Evolutionary conservation across 116 monocot species (phyloP), one percentile per base, ranked within the genome.

Genomic region (Zostera marina): DNA sequence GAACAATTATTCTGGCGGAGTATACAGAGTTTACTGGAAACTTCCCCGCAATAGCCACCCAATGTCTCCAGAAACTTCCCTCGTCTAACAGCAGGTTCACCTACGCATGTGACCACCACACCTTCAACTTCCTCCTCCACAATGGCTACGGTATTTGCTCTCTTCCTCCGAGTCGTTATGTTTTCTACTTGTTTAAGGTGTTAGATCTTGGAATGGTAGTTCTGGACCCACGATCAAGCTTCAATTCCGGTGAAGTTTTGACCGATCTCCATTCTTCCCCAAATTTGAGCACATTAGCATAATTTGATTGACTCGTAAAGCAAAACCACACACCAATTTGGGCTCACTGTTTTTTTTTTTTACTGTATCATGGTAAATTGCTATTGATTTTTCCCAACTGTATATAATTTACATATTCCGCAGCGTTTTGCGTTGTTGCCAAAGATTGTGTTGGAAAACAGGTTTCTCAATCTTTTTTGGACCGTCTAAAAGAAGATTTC

Each of bases 11-110:
- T 47, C 64, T 93, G 44, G 79, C 88, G 26, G 88, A 93, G 84
- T 87, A 79, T 74, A 93, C 88, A 42, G 84, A 93, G 79, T 93
- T 74, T 74, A 87, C 93, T 54, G 87, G 93, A 1, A 87, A 93
- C 64, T 93, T 93, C 39, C 81, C 87, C 49, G 78, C 83, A 17
- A 87, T 92, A 65, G 87, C 92, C 11, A 74, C 73, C 17, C 93
- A 83, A 63, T 93, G 93, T 70, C 79, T 93, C 60, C 83, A 87
- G 64, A 76, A 79, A 67, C 80, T 93, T 11, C 87, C 93, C 10
- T 78, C 84, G 57, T 75, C 87, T 32, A 83, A 83, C 69, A 78
- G 76, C 66, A 71, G 65, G 53, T 84, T 77, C 68, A 81, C 81
- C 38, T 93, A 87, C 63, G 53, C 73, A 17, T 93, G 93, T 77